Evolutionary conservation across 352 stramenopile species (phyloP).

Genomic region (Globisporangium barbulae): DNA sequence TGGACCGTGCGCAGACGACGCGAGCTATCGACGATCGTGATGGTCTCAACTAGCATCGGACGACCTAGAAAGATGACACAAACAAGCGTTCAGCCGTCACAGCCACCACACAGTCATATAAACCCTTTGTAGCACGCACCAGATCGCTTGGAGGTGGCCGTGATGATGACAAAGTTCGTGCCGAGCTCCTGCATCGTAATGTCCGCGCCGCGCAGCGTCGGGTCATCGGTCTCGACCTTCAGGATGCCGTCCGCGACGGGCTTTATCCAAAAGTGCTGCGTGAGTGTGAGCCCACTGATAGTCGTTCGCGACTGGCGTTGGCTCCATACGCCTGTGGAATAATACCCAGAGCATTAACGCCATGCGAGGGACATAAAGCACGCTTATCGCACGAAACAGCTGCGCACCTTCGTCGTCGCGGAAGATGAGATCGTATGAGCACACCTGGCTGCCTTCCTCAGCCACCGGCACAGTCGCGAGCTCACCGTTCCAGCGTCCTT

Average conservation of each 20-base stretch:
- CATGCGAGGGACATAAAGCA: too few species aligned
- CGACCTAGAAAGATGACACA: slow-evolving; percentile 28
- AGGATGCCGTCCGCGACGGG: slow-evolving; percentile 83
- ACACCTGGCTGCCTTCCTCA: slow-evolving; percentile 83
- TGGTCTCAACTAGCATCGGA: slow-evolving; percentile 82
- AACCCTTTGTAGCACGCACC: slow-evolving; percentile 23
- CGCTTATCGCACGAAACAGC: too few species aligned
- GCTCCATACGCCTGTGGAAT: slow-evolving; percentile 62
- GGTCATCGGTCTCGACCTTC: slow-evolving; percentile 86
- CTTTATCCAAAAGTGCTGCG: slow-evolving; percentile 88
- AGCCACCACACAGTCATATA: not conserved
- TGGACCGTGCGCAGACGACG: slow-evolving; percentile 80
- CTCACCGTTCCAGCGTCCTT: slow-evolving; percentile 86
- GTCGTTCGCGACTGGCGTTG: slow-evolving; percentile 83
- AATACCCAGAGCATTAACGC: too few species aligned
- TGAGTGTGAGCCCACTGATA: slow-evolving; percentile 82
- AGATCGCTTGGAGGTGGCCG: slow-evolving; percentile 83
- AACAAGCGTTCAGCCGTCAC: not conserved
- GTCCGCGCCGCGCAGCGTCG: slow-evolving; percentile 66
- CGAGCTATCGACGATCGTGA: slow-evolving; percentile 80
- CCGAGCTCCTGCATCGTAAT: slow-evolving; percentile 87
- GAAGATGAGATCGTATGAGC: slow-evolving; percentile 82
- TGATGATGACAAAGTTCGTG: slow-evolving; percentile 77
- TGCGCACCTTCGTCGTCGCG: slow-evolving; percentile 66
- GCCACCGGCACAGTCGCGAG: slow-evolving; percentile 62